Evolutionary conservation across 2,329 filamentous ascomycete species (phyloP).

Genomic region (Colletotrichum sp.): DNA sequence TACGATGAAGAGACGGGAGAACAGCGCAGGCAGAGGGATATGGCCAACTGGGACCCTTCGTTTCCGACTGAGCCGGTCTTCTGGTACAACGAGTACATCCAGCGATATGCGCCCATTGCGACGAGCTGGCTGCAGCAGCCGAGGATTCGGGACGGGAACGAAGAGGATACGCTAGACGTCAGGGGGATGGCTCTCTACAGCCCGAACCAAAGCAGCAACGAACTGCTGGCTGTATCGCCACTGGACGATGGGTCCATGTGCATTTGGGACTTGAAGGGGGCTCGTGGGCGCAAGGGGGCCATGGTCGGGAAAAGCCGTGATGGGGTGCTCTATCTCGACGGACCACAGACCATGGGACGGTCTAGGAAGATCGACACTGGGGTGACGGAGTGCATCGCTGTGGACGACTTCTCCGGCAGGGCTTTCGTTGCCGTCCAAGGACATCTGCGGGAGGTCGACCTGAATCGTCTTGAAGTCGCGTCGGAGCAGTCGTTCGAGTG

Average conservation of each 20-base stretch:
- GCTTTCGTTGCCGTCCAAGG: slow-evolving; percentile 84
- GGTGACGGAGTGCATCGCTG: slow-evolving; percentile 82
- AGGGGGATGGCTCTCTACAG: slow-evolving; percentile 75
- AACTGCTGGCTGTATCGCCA: slow-evolving; percentile 71
- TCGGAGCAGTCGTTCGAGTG: slow-evolving; percentile 77
- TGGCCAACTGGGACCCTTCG: slow-evolving; percentile 84
- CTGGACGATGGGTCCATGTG: slow-evolving; percentile 88
- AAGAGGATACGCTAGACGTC: slow-evolving; percentile 63
- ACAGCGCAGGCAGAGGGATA: slow-evolving; percentile 53
- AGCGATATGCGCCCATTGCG: slow-evolving; percentile 75
- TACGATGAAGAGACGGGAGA: slow-evolving; percentile 28
- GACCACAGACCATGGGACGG: slow-evolving; percentile 47
- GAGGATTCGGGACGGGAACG: slow-evolving; percentile 41
- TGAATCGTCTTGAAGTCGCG: slow-evolving; percentile 73
- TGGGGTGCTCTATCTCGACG: slow-evolving; percentile 69
- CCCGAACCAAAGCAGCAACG: slow-evolving; percentile 40
- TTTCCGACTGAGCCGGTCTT: slow-evolving; percentile 74
- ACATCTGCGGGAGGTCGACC: slow-evolving; percentile 80
- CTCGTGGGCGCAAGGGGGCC: slow-evolving; percentile 58
- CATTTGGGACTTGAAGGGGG: slow-evolving; percentile 78
- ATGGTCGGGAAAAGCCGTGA: slow-evolving; percentile 70
- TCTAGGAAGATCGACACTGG: slow-evolving; percentile 73
- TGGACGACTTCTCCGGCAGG: slow-evolving; percentile 70
- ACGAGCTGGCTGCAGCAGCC: slow-evolving; percentile 80
- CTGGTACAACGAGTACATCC: slow-evolving; percentile 91